Base-by-base conservation (phyloP, 2,329 filamentous ascomycete genomes). In the Corniculantispora saksenae region DNA sequence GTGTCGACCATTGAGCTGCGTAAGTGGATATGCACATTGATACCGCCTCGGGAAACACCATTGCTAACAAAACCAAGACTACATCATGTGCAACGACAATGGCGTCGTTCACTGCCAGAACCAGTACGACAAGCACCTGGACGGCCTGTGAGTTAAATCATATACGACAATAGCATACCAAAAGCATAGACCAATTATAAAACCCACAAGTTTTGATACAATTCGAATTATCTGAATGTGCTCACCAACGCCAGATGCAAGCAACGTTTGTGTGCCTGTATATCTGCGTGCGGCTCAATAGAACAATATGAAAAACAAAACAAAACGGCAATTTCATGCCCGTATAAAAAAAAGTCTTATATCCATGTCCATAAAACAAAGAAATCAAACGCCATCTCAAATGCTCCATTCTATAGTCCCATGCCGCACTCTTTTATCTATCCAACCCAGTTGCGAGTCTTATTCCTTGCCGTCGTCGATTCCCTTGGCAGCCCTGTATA, bases 401-500 rank as follows among this genome's bases (percentile, higher is more conserved):
- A 65, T 65, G 55, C 53, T 56, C 54, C 61, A 51, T 43, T 58
- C 45, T 64, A 58, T 53, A 59, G n/a, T 51, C 54, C 55, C 63
- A 65, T 61, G 63, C 23, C 54, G 17, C 35, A 15, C 12, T 32
- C 38, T 10, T 51, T 59, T 55, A 7, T 55, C 63, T 55, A 50
- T 73, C 69, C 73, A 77, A 64, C 73, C 47, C 51, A 69, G 67
- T 13, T 61, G 63, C 35, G 72, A 69, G 43, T 21, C 23, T 17
- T 58, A 51, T 6, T 50, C 5, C 32, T 64, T 58, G 32, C 23
- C 27, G n/a, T 76, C 72, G 51, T 75, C 72, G 51, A 75, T 67
- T 60, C 78, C 82, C 68, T 81, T 80, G 61, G 87, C 67, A 68
- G 81, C 82, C 75, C 85, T 84, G 78, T 93, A 96, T 29, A 89